A percentile compares a stretch with the other conserved stretches of the same genome.
These are phyloP conservation scores for Chrysoporthe puriensis DNA, from an alignment of 2,329 filamentous ascomycete species.

Conservation along the genomic window DNA sequence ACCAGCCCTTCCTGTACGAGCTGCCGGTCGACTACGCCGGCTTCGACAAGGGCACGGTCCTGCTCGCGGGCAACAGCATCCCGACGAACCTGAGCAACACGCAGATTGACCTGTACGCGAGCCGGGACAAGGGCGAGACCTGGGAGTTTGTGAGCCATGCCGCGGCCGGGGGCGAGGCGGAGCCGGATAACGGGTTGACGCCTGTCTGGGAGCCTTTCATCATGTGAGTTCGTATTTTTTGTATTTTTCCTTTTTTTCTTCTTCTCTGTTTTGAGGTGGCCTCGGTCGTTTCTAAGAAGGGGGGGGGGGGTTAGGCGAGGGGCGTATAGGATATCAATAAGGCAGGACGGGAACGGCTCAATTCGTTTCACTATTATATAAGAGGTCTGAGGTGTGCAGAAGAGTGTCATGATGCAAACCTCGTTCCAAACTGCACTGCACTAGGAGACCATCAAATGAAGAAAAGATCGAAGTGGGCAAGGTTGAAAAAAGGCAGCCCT, in stretches of 20 bases:
- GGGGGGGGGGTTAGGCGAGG: too few relatives aligned
- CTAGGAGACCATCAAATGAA: too few relatives aligned
- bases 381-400: not conserved
- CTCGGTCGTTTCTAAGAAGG: too few relatives aligned
- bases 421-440: too few relatives aligned
- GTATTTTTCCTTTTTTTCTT: too few relatives aligned
- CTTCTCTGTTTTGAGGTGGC: too few relatives aligned
- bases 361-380: too few relatives aligned
- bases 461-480: too few relatives aligned
- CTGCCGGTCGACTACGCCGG: slow-evolving; percentile 61
- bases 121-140: slow-evolving; percentile 59
- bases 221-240: slow-evolving; percentile 36
- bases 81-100: slow-evolving; percentile 60
- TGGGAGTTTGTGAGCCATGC: slow-evolving; percentile 72
- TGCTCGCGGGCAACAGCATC: slow-evolving; percentile 64
- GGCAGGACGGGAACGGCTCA: too few relatives aligned
- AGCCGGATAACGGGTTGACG: slow-evolving; percentile 65
- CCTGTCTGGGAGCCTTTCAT: slow-evolving; percentile 77
- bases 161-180: slow-evolving; percentile 64
- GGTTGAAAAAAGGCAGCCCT: not conserved
- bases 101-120: slow-evolving; percentile 72
- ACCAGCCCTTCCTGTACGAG: slow-evolving; percentile 71
- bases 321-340: too few relatives aligned
- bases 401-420: too few relatives aligned
- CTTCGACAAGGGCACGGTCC: slow-evolving; percentile 64